A percentile compares a stretch with the other conserved stretches of the same genome.
phyloP scores from a whole-genome alignment of 2,329 filamentous ascomycete species.

The Hymenoscyphus repandus region DNA sequence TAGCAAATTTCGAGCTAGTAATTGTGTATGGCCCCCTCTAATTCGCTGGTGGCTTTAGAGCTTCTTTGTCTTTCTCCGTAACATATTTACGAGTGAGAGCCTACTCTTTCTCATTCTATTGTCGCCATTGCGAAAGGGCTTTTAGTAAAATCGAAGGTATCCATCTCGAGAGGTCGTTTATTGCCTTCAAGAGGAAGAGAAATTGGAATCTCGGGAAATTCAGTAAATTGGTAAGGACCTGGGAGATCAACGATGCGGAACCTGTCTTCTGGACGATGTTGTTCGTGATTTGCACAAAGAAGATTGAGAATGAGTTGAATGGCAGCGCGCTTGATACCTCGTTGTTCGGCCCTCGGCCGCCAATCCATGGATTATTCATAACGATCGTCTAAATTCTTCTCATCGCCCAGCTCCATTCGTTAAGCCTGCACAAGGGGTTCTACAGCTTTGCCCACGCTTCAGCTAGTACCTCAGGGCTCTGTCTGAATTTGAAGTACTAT shows the following conservation, averaged over 20 bases:
- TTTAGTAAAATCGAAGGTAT: slow-evolving; percentile 24
- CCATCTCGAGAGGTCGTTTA: slow-evolving; percentile 23
- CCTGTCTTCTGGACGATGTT: slow-evolving; percentile 24
- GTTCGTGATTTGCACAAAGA: slow-evolving; percentile 26
- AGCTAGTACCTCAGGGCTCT: neutral
- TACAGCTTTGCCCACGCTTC: neutral
- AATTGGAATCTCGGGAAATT: slow-evolving; percentile 18
- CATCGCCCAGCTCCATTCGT: neutral
- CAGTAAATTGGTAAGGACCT: slow-evolving; percentile 2
- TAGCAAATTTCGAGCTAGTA: too few relatives aligned
- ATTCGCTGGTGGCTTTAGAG: neutral
- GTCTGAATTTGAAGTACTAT: neutral
- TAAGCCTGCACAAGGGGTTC: neutral
- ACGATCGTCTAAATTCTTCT: neutral
- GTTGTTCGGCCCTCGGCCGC: slow-evolving; percentile 22
- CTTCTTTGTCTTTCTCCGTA: neutral
- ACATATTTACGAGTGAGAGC: neutral
- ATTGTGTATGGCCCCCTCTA: too few relatives aligned
- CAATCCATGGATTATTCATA: slow-evolving; percentile 14
- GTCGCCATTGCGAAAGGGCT: slow-evolving; percentile 19
- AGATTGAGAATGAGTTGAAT: slow-evolving; percentile 26
- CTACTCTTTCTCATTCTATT: slow-evolving; percentile 2
- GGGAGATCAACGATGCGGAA: slow-evolving; percentile 22
- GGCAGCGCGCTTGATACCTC: slow-evolving; percentile 26
- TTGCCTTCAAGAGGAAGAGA: slow-evolving; percentile 20